Evolutionary conservation across 2,329 filamentous ascomycete genomes (phyloP), one percentile per base, ranked within the genome.

Genomic region (Trichoderma arundinaceum): DNA sequence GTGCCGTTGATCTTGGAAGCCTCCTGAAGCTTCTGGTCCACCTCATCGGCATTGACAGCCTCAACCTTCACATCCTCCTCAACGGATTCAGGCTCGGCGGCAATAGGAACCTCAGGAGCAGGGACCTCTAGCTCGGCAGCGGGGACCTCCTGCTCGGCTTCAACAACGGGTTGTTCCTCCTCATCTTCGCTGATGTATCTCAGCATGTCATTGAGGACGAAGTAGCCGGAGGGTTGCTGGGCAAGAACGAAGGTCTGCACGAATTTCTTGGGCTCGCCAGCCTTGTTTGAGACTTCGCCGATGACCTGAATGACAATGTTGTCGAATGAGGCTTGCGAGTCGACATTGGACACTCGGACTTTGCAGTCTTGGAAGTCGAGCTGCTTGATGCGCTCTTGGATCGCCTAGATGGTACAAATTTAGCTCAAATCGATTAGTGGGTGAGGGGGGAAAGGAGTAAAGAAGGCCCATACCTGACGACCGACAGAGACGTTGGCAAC

Each of bases 251-350:
- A 99, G 60, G 94, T 98, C 84, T 99, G 95, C 46, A 94, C 91
- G 75, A 99, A 99, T 79, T 97, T 97, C 83, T 92, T 94, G 74
- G 94, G 92, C 66, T 95, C 92, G 69, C 90, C 89, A 56, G 88
- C 88, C 80, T 96, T 96, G 87, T 96, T 97, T 74, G 94, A 97
- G 74, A 95, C 96, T 81, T 98, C 94, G 70, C 95, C 95, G 76
- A 99, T 97, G 73, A 98, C 95, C 79, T 97, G 94, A 74, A 99
- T 96, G 73, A 99, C 89, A 72, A 99, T 98, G 81, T 94, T 96
- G 68, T 94, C 88, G 77, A 89, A 91, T 9, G 94, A 97, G 69
- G 90, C 90, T 81, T 99, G 94, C 17, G 94, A 94, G 80, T 99
- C 95, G 74, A 99, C 95, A 75, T 99, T 99, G 78, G 94, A 91